Evolutionary conservation across 768 basidiomycete species (phyloP).

Genomic region (Baorangia bicolor): DNA sequence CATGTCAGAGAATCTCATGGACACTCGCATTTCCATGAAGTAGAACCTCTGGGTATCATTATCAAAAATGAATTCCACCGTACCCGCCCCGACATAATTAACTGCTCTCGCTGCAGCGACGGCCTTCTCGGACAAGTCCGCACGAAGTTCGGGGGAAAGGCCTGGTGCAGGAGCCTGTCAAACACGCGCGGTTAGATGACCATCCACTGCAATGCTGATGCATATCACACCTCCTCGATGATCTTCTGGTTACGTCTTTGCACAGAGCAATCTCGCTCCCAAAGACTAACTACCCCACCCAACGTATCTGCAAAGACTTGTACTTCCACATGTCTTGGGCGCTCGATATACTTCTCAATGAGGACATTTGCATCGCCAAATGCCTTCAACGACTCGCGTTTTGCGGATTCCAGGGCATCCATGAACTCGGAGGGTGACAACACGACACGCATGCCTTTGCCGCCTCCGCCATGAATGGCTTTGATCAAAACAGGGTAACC

Average conservation of each 20-base stretch:
- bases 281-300: conserved; percentile 88
- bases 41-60: conserved; percentile 85
- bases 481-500: conserved; percentile 94
- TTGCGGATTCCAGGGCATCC: conserved; percentile 82
- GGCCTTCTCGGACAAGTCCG: conserved; percentile 81
- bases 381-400: conserved; percentile 83
- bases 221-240: conserved; percentile 69
- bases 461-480: conserved; percentile 94
- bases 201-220: background rate
- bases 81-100: conserved; percentile 87
- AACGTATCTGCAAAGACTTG: conserved; percentile 87
- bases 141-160: conserved; percentile 71
- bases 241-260: conserved; percentile 95
- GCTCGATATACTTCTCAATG: conserved; percentile 85
- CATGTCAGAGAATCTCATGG: background rate
- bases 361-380: conserved; percentile 88
- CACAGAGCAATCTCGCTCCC: conserved; percentile 93
- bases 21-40: conserved; percentile 90
- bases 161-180: conserved; percentile 87
- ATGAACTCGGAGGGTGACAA: conserved; percentile 64
- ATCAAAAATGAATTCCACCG: conserved; percentile 97
- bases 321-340: conserved; percentile 90
- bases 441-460: conserved; percentile 92
- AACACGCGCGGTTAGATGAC: background rate
- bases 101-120: conserved; percentile 93